A percentile compares a stretch with the other conserved stretches of the same genome.
Evolutionary conservation across 1,139 yeast genomes (phyloP).

Genomic region (Sugiyamaella pinicola): DNA sequence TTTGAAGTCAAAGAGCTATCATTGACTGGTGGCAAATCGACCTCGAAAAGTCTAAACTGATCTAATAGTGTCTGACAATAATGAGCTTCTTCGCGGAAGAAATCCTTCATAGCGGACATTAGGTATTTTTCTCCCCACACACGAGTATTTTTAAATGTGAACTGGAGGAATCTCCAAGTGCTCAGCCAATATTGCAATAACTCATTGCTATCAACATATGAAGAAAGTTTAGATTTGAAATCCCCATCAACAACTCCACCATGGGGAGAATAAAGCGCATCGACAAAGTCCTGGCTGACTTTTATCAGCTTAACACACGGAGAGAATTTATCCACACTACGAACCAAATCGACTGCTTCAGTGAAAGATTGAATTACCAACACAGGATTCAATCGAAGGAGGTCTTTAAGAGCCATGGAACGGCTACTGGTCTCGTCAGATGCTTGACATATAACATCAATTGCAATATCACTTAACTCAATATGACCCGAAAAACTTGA

Average conservation of each 20-base stretch:
- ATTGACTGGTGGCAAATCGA: conserved; percentile 45
- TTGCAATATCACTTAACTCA: conserved; percentile 49
- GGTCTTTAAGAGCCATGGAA: conserved; percentile 64
- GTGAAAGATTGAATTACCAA: conserved; percentile 54
- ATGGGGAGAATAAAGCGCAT: conserved; percentile 66
- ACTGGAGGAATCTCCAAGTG: conserved; percentile 70
- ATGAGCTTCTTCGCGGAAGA: conserved; percentile 85
- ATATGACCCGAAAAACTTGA: conserved; percentile 22
- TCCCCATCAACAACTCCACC: conserved; percentile 52
- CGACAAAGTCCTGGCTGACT: conserved; percentile 71
- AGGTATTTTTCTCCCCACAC: conserved; percentile 69
- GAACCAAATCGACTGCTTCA: conserved; percentile 51
- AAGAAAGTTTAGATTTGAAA: conserved; percentile 34
- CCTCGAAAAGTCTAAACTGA: conserved; percentile 59
- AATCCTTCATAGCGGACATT: conserved; percentile 64
- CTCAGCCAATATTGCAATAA: conserved; percentile 59
- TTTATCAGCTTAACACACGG: conserved; percentile 77
- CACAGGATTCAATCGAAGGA: conserved; percentile 50
- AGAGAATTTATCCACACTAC: conserved; percentile 55
- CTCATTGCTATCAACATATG: conserved; percentile 28
- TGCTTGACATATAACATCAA: conserved; percentile 72
- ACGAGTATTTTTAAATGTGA: conserved; percentile 68
- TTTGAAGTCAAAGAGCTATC: conserved; percentile 25
- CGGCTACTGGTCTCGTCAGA: conserved; percentile 72
- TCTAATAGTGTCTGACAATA: conserved; percentile 68